A percentile compares a stretch with the other conserved stretches of the same genome.
Conservation (phyloP, 1,139 yeast species). For the Pichia sp. region DNA sequence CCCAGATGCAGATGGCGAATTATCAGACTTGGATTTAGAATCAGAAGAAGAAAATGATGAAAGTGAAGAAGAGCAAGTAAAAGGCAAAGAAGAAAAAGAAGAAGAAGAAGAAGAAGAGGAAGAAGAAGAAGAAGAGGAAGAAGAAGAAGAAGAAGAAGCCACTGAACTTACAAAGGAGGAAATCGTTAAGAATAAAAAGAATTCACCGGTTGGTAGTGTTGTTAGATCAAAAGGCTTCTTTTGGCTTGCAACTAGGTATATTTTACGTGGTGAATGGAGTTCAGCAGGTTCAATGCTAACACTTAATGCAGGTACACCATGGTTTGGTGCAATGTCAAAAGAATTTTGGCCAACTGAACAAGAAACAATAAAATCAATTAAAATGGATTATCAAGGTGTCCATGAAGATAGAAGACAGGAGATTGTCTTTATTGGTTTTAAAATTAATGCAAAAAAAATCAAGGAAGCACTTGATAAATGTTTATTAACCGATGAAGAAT, state of each 20-base stretch:
- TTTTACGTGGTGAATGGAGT: slow-evolving; percentile 41
- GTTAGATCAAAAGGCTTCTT: slow-evolving; percentile 41
- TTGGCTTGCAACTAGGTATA: slow-evolving; percentile 41
- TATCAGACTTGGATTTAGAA: not conserved
- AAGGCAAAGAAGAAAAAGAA: slow-evolving; percentile 17
- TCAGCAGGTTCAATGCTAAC: slow-evolving; percentile 42
- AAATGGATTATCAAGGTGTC: slow-evolving; percentile 34
- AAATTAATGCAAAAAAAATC: slow-evolving; percentile 28
- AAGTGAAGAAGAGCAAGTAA: not conserved
- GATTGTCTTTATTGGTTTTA: slow-evolving; percentile 40
- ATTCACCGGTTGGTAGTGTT: slow-evolving; percentile 34
- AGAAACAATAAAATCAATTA: slow-evolving; percentile 30
- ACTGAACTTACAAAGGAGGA: slow-evolving; percentile 6
- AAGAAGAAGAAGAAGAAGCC: slow-evolving; percentile 13
- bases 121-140: slow-evolving; percentile 21
- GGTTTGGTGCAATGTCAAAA: slow-evolving; percentile 38
- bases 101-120: slow-evolving; percentile 20
- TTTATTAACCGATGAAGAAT: slow-evolving; percentile 35
- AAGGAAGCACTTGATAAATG: slow-evolving; percentile 32
- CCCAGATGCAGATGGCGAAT: slow-evolving; percentile 2
- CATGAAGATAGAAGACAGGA: slow-evolving; percentile 42
- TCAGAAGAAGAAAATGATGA: slow-evolving; percentile 13
- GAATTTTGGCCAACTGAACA: slow-evolving; percentile 28
- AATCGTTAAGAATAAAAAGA: slow-evolving; percentile 29
- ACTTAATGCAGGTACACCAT: slow-evolving; percentile 38